These are phyloP conservation scores for Aureobasidium sp. DNA, from an alignment of 2,329 filamentous ascomycete genomes.

Conservation along the genomic window DNA sequence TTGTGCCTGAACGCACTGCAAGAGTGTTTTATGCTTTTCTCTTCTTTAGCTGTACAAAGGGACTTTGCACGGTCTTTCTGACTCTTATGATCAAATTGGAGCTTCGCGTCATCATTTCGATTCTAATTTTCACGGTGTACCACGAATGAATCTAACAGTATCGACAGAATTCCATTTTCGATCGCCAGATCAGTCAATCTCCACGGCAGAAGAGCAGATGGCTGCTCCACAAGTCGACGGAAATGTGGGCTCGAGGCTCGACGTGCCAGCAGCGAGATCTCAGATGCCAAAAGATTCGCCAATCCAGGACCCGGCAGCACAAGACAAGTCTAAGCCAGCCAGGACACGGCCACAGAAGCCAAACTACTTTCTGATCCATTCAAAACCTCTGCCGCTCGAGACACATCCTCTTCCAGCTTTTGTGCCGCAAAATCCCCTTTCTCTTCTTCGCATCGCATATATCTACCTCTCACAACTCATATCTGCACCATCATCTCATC, in stretches of 20 bases:
- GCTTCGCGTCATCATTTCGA: background rate
- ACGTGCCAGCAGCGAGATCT: background rate
- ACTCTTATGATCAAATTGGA: background rate
- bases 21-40: too few relatives aligned
- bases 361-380: slow-evolving; percentile 70
- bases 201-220: background rate
- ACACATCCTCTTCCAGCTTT: slow-evolving; percentile 79
- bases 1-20: too few relatives aligned
- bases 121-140: background rate
- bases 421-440: slow-evolving; percentile 87
- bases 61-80: too few relatives aligned
- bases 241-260: background rate
- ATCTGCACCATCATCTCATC: slow-evolving; percentile 55
- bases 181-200: too few relatives aligned
- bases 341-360: slow-evolving; percentile 29
- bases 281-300: background rate
- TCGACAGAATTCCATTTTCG: background rate
- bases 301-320: slow-evolving; percentile 6
- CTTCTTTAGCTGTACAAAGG: too few relatives aligned
- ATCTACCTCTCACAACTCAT: slow-evolving; percentile 44
- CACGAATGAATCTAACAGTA: background rate
- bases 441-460: slow-evolving; percentile 70
- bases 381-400: slow-evolving; percentile 68
- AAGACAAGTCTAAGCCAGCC: slow-evolving; percentile 19
- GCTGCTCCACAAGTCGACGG: background rate